Percentiles rank a stretch among this genome's conserved stretches.
These are phyloP conservation scores for Hemisphaericaspora xylanilytica DNA, from an alignment of 1,139 yeast genomes.

Conservation along the genomic window DNA sequence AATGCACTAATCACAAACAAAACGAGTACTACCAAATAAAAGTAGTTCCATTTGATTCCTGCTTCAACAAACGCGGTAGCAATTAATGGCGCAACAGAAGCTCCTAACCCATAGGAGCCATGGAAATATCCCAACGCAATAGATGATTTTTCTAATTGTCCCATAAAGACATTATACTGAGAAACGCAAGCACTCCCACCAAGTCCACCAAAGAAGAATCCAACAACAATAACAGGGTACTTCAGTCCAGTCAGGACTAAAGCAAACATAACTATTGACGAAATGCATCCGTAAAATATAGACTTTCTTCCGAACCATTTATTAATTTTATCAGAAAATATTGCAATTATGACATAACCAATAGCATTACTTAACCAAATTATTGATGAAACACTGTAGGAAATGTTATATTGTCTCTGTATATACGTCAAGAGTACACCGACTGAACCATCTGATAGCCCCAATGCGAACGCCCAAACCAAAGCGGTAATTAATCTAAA, in stretches of 20 bases:
- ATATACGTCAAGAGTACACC: conserved; percentile 48
- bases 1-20: conserved; percentile 27
- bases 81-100: conserved; percentile 56
- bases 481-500: conserved; percentile 43
- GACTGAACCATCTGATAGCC: conserved; percentile 46
- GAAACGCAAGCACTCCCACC: conserved; percentile 58
- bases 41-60: conserved; percentile 53
- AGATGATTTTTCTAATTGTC: conserved; percentile 48
- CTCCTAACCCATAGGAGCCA: conserved; percentile 64
- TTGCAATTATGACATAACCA: conserved; percentile 44
- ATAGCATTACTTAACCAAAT: conserved; percentile 47
- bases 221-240: conserved; percentile 46
- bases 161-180: conserved; percentile 56
- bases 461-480: conserved; percentile 38
- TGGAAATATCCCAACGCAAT: conserved; percentile 54
- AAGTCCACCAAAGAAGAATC: conserved; percentile 57
- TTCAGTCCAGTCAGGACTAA: conserved; percentile 38
- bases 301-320: conserved; percentile 40
- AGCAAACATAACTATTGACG: conserved; percentile 30
- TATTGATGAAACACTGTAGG: conserved; percentile 40
- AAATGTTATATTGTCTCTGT: conserved; percentile 33
- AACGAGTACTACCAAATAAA: conserved; percentile 49
- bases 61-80: conserved; percentile 51
- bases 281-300: conserved; percentile 25
- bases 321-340: conserved; percentile 39